Evolutionary conservation across 2,329 filamentous ascomycete genomes (phyloP), one percentile per base, ranked within the genome.

Genomic region (Aspergillus japonicus): DNA sequence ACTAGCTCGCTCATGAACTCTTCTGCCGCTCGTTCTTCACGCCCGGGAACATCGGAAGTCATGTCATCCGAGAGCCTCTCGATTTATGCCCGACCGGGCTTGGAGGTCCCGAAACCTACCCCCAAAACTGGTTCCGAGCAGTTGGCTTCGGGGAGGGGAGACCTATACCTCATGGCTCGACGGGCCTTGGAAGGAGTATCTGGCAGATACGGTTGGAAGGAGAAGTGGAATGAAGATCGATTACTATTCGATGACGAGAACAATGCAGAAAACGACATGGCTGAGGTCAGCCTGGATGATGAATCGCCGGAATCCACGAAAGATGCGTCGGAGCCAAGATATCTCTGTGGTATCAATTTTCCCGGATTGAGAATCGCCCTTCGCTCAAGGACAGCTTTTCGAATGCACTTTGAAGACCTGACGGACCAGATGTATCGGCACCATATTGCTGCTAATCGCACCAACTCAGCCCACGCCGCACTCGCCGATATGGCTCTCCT

Each of bases 401-500:
- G 88, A 63, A 80, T 81, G 6, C 78, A 88, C 0, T 90, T 89
- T 67, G 87, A 94, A 70, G 87, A 86, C 10, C 81, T 97, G n/a
- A 96, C 91, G 7, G 89, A 95, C 67, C 88, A 90, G 62, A 88
- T 93, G 3, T 85, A 96, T 58, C 89, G 90, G 1, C 90, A 96
- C 71, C 96, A 91, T 72, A 87, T 87, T 14, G 86, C 92, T 4
- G 92, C 93, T 4, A 89, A 88, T 57, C 89, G 94, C 64, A 82
- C 82, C 0, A 89, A 96, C 67, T 90, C 91, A 7, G 88, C 90
- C 0, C 88, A 96, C 66, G 84, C 87, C 21, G 87, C 88, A 61
- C 86, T 93, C 73, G 89, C 91, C 10, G 95, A 99, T 74, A 83
- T 98, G 50, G 95, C 92, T 1, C 84, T 95, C 5, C 80, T 97